These are phyloP conservation scores for Heterobasidion occidentale DNA, from an alignment of 1,284 basidiomycete genomes.

Conservation along the genomic window DNA sequence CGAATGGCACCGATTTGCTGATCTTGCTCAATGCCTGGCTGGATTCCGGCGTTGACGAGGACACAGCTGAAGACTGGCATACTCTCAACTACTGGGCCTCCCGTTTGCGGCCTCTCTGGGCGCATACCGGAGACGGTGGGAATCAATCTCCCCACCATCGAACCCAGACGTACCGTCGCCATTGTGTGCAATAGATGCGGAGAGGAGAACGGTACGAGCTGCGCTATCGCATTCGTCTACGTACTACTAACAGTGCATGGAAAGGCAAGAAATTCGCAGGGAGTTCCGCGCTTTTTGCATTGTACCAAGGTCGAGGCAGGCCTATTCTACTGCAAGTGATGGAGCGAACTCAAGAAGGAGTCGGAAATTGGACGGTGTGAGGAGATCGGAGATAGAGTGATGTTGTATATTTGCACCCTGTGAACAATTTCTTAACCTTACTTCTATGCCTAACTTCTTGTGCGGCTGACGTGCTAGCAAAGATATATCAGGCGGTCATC, in stretches of 20 bases:
- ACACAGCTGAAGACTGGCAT: conserved; percentile 34
- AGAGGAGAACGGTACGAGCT: conserved; percentile 27
- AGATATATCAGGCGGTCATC: too few relatives aligned
- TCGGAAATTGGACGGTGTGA: conserved; percentile 21
- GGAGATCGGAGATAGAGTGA: too few relatives aligned
- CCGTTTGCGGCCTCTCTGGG: conserved; percentile 41
- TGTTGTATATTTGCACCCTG: too few relatives aligned
- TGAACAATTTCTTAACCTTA: too few relatives aligned
- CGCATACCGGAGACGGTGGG: not conserved
- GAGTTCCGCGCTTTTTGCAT: conserved; percentile 25
- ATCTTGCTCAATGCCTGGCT: conserved; percentile 76
- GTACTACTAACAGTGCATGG: not conserved
- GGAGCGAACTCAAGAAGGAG: conserved; percentile 21
- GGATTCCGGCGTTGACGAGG: conserved; percentile 26
- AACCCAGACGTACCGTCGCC: conserved; percentile 23
- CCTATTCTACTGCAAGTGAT: conserved; percentile 20
- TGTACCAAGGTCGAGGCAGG: conserved; percentile 16
- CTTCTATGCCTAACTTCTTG: too few relatives aligned
- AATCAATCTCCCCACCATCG: not conserved
- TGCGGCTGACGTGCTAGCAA: too few relatives aligned
- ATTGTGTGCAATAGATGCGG: conserved; percentile 35
- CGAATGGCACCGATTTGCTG: conserved; percentile 53
- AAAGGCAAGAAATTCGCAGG: conserved; percentile 30
- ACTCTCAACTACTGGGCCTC: conserved; percentile 66
- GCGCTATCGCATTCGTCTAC: too few relatives aligned